A percentile compares a stretch with the other conserved stretches of the same genome.
Conservation (phyloP, 129 eudicot species). For the Flaveria ramosissima region DNA sequence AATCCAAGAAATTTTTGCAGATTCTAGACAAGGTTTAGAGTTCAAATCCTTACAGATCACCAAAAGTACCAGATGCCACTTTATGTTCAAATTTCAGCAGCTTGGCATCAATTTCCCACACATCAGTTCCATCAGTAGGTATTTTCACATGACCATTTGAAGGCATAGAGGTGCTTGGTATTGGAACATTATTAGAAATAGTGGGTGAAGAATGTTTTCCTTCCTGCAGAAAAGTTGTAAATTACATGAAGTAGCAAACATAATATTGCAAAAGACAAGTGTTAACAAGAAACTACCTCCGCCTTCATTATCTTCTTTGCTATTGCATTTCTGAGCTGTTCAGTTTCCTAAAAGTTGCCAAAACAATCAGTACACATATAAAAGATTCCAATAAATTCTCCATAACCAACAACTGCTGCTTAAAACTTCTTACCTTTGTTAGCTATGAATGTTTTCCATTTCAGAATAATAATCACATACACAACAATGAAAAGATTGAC, state of each 20-base stretch:
- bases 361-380: conserved; percentile 21
- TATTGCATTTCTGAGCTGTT: conserved; percentile 56
- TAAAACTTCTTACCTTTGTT: neutral
- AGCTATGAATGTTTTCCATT: neutral
- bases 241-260: neutral
- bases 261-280: neutral
- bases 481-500: neutral
- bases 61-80: conserved; percentile 80
- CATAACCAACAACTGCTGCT: neutral
- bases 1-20: conserved; percentile 10
- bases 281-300: conserved; percentile 45
- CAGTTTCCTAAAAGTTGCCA: conserved; percentile 59
- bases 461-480: neutral
- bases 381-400: neutral
- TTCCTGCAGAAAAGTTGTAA: conserved; percentile 38
- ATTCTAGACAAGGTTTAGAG: conserved; percentile 5
- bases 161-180: conserved; percentile 17
- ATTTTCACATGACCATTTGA: conserved; percentile 47
- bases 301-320: conserved; percentile 47
- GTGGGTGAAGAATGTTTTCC: conserved; percentile 33
- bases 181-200: conserved; percentile 30
- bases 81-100: conserved; percentile 54
- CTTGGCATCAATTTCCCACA: conserved; percentile 69
- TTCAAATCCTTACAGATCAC: conserved; percentile 65
- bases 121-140: conserved; percentile 69